Evolutionary conservation across 352 stramenopile species (phyloP), one percentile per base, ranked within the genome.

Genomic region (Ophiocytium majus): DNA sequence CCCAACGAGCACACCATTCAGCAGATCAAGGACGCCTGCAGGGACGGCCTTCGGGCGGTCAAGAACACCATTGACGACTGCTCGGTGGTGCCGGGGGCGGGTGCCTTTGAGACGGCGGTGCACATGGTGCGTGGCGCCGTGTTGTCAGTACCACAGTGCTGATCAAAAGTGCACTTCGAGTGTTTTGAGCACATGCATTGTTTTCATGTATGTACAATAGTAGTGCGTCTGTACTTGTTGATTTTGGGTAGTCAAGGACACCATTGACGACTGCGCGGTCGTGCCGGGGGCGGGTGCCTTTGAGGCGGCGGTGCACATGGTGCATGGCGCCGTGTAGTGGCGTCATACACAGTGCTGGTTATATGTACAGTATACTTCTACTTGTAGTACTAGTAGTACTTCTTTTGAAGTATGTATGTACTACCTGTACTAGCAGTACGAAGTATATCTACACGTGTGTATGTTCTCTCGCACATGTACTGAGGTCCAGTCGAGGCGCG

Each of bases 11-110:
- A 89, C 83, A 89, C 85, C 50, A 89, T 89, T 63, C 49, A 80
- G 32, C 97, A 99, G 92, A 98, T 99, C 84, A 99, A 99, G 92
- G 97, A 99, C 92, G 97, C 96, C 9, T 94, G 99, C 50, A 94
- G 97, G 80, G 97, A 99, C 91, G 97, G 97, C 76, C 94, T 99
- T 35, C 92, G 97, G 37, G 96, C 97, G 17, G 96, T 99, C 19
- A 99, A 99, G 91, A 99, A 99, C 92, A 95, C 96, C 63, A 93
- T 99, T 78, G 97, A 99, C 88, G 96, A 99, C 92, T 91, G 93
- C 63, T 94, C 94, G 31, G 91, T 99, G 36, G 94, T 99, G 43
- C 95, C 97, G 0, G 97, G 97, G 35, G 97, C 93, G 36, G 97
- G 94, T 75, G 96, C 97, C 5, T 99, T 99, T 87, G 97, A 99